phyloP scores from a whole-genome alignment of 495 filamentous ascomycete species.

The Durotheca rogersii region DNA sequence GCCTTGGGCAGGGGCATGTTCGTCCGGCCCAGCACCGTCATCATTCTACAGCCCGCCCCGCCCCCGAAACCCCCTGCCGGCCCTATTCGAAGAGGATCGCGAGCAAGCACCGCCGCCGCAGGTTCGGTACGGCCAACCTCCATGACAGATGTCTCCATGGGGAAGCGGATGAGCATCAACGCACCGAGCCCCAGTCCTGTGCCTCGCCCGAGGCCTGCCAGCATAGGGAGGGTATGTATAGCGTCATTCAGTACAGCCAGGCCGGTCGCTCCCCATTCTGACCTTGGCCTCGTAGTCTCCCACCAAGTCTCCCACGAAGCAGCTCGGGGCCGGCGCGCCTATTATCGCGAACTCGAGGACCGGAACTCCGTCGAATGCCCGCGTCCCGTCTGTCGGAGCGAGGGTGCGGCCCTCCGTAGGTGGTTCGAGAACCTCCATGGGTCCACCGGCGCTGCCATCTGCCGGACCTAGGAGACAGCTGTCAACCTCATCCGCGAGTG shows the following conservation, averaged over 20 bases:
- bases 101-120: constrained; percentile 31
- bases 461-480: constrained; percentile 35
- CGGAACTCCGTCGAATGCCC: constrained; percentile 56
- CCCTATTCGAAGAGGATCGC: constrained; percentile 30
- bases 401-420: constrained; percentile 56
- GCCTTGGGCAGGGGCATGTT: constrained; percentile 84
- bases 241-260: neutral
- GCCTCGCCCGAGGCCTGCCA: constrained; percentile 55
- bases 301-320: constrained; percentile 78
- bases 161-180: constrained; percentile 67
- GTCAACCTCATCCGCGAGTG: constrained; percentile 37
- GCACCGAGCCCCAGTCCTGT: constrained; percentile 65
- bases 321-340: constrained; percentile 56
- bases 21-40: constrained; percentile 63
- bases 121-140: constrained; percentile 32
- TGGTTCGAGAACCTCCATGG: constrained; percentile 62
- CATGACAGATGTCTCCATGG: constrained; percentile 49
- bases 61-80: constrained; percentile 31
- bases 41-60: constrained; percentile 59
- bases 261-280: constrained; percentile 12
- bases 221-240: constrained; percentile 57
- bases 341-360: constrained; percentile 62
- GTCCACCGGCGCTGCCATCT: constrained; percentile 54
- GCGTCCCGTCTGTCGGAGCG: constrained; percentile 42
- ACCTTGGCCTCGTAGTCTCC: constrained; percentile 58